Conservation (phyloP, 176 grass and related monocot species). For the Oryza nivara region DNA sequence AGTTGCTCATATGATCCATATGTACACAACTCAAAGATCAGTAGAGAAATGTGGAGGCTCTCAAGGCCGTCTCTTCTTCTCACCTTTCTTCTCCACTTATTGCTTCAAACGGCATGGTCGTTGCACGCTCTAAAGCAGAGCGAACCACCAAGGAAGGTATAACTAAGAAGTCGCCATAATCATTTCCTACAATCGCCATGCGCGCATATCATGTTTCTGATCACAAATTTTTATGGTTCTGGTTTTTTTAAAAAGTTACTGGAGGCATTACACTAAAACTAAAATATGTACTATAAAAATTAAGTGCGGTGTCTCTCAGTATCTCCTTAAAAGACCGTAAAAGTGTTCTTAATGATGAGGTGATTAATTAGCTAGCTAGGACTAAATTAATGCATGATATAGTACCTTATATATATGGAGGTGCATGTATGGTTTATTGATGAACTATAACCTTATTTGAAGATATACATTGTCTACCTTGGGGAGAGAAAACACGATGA, state of each 20-base stretch:
- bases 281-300: no score
- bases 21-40: neutral
- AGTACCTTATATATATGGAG: no score
- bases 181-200: neutral
- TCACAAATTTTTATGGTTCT: no score
- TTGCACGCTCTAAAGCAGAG: neutral
- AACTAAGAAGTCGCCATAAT: neutral
- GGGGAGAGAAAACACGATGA: neutral
- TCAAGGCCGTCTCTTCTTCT: neutral
- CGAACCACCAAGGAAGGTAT: neutral
- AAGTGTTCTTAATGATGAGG: no score
- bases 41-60: neutral
- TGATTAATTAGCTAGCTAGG: no score
- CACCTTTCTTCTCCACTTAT: neutral
- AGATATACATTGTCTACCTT: neutral
- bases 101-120: neutral
- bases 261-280: no score
- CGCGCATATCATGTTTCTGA: no score
- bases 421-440: no score
- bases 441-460: neutral
- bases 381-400: no score
- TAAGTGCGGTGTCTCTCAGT: no score
- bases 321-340: no score
- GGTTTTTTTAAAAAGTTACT: no score
- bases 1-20: neutral